phyloP scores from a whole-genome alignment of 78 protist genomes.

The Dictyostelium capitatum region DNA sequence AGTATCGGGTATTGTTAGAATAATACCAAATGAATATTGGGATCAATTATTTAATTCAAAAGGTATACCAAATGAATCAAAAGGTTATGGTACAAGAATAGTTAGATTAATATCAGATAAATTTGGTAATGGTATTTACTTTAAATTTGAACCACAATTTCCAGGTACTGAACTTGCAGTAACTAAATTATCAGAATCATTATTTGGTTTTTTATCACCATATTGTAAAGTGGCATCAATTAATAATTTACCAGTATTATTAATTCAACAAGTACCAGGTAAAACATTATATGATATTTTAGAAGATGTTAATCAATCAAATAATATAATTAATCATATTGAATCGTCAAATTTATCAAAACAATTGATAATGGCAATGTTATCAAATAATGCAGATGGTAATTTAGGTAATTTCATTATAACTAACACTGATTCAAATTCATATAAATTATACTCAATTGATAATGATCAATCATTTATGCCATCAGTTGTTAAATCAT shows the following conservation, averaged over 20 bases:
- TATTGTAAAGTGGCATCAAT: slow-evolving; percentile 1
- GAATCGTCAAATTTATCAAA: slow-evolving; percentile 5
- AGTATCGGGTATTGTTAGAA: too few species aligned
- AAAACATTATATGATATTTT: not conserved
- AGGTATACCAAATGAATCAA: not conserved
- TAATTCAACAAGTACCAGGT: not conserved
- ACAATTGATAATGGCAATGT: not conserved
- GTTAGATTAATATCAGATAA: not conserved
- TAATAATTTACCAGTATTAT: not conserved
- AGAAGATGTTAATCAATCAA: not conserved
- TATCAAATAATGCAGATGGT: not conserved
- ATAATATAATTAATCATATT: not conserved
- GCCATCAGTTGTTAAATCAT: not conserved
- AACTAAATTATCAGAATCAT: not conserved
- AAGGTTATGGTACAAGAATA: not conserved
- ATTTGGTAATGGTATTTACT: not conserved
- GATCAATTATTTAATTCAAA: not conserved
- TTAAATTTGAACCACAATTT: slow-evolving; percentile 11
- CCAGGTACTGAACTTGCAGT: slow-evolving; percentile 1
- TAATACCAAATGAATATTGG: not conserved
- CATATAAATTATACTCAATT: not conserved
- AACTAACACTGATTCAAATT: too few species aligned
- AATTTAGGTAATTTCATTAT: slow-evolving; percentile 1
- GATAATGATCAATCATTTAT: not conserved
- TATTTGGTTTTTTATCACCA: slow-evolving; percentile 1